Percentiles rank a stretch among this genome's conserved stretches.
phyloP scores from a whole-genome alignment of 306 rosid genomes.

The Fragaria vesca region DNA sequence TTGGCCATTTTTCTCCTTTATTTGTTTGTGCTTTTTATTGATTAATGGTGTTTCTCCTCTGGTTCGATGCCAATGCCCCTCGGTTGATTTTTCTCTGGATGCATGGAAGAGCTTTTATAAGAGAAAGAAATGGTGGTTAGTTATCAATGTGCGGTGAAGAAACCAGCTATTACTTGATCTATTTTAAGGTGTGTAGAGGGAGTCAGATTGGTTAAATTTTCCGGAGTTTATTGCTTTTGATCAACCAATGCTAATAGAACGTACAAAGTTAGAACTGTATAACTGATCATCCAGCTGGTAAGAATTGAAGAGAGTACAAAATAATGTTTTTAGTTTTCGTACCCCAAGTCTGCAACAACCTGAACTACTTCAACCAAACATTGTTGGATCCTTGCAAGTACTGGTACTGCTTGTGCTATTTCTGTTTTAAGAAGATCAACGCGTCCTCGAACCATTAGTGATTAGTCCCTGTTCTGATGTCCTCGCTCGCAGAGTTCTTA shows the following conservation, averaged over 20 bases:
- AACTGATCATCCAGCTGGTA: background rate
- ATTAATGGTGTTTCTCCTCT: constrained; percentile 5
- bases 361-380: background rate
- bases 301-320: too few relatives aligned
- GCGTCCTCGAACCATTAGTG: too few relatives aligned
- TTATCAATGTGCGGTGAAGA: background rate
- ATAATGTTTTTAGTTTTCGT: background rate
- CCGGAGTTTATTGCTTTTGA: constrained; percentile 2
- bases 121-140: background rate
- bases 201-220: constrained; percentile 5
- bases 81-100: background rate
- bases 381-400: background rate
- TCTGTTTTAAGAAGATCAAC: too few relatives aligned
- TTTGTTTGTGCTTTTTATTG: constrained; percentile 16
- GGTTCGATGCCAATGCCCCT: background rate
- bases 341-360: background rate
- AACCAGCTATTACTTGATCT: background rate
- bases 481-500: too few relatives aligned
- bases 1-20: constrained; percentile 32
- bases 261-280: background rate
- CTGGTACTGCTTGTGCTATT: too few relatives aligned
- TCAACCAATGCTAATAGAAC: constrained; percentile 2
- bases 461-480: too few relatives aligned
- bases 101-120: constrained; percentile 1
- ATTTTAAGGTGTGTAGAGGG: constrained; percentile 1